These are phyloP conservation scores for Candida frijolesensis DNA, from an alignment of 1,139 yeast species.

Conservation along the genomic window DNA sequence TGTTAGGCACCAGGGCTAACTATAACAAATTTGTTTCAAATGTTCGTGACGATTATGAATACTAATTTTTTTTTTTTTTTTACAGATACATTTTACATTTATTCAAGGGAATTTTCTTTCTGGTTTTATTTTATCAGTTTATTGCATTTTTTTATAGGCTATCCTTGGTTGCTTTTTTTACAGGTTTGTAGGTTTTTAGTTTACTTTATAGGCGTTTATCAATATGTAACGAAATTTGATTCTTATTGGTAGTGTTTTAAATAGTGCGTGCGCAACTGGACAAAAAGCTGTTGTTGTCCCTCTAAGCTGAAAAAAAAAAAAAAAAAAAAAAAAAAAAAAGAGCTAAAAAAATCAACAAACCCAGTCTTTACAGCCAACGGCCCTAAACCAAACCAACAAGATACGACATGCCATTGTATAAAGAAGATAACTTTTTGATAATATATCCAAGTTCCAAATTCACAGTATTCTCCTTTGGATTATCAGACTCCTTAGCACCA, in stretches of 20 bases:
- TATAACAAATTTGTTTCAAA: constrained; percentile 42
- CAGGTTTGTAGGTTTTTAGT: background rate
- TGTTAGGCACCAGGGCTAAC: constrained; percentile 44
- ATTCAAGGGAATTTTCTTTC: background rate
- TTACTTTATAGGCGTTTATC: background rate
- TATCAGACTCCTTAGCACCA: constrained; percentile 76
- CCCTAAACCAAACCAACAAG: background rate
- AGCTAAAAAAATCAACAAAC: constrained; percentile 3
- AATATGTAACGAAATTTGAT: background rate
- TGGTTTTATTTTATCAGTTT: background rate
- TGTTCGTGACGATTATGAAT: constrained; percentile 21
- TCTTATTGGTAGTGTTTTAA: background rate
- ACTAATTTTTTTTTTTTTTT: background rate
- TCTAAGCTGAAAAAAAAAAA: background rate
- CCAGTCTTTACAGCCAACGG: background rate
- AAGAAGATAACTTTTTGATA: constrained; percentile 63
- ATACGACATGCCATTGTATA: constrained; percentile 55
- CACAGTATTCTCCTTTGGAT: constrained; percentile 79
- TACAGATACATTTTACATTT: background rate
- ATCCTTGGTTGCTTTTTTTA: background rate
- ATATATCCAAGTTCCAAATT: constrained; percentile 80
- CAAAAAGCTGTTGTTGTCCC: background rate
- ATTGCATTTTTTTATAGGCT: background rate
- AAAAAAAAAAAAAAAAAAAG: background rate
- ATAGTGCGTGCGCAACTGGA: background rate